Base-by-base conservation (phyloP, 768 basidiomycete genomes). In the Hirschioporus abietinus region DNA sequence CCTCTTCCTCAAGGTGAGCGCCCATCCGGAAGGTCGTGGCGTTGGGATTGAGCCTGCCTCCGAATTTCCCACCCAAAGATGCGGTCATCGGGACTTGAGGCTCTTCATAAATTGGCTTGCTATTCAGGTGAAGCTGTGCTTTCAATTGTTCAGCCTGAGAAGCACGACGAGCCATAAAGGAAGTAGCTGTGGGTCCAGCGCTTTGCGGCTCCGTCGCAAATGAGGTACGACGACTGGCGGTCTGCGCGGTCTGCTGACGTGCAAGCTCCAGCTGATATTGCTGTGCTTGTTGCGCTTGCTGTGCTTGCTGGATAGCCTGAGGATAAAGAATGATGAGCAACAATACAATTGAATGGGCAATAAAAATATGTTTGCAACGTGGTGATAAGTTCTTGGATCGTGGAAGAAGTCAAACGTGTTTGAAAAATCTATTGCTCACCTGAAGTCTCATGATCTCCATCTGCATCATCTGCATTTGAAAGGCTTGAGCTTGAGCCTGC, bases 381-480 rank as follows among this genome's bases (percentile, higher is more conserved):
- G 42, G 42, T 30, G 42, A 52, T 52, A 20, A 52, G 30, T 30
- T 8, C 42, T 52, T 52, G 15, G 42, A 52, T 30, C 30, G 30
- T 30, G 30, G 12, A 52, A 52, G 42, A 52, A 3, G 42, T 12
- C 42, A 15, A 15, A 52, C 3, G 4, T 15, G 20, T 52, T 52
- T 15, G 1, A 52, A 12, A 52, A 20, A 52, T 15, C 20, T 1
- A 52, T 10, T 20, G 20, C 83, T 63, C 67, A 89, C 92, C 89
- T 93, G 92, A 68, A 94, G 84, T 74, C 85, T 86, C 74, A 92
- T 76, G 71, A 94, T 84, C 78, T 94, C 92, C 66, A 94, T 80
- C 74, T 94, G 93, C 79, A 93, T 84, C 82, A 93, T 82, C 78
- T 94, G 92, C 83, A 93, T 82, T 78, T 93, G 92, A 65, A 91